phyloP scores from a whole-genome alignment of 306 rosid species.

The Sechiopsis laciniata region DNA sequence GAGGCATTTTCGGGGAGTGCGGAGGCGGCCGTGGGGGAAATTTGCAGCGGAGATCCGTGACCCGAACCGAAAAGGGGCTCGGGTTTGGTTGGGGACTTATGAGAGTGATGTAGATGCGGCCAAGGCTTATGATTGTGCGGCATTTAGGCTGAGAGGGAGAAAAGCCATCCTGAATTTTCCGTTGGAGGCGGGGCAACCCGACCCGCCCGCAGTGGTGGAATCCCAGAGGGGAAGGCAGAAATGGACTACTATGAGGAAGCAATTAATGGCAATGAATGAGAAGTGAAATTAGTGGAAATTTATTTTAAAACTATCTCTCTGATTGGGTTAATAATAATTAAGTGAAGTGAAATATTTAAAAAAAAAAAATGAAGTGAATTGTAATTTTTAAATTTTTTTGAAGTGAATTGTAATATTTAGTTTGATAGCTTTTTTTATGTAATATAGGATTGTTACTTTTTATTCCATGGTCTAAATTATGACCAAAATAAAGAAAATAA shows the following conservation, averaged over 20 bases:
- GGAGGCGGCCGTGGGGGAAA: conserved; percentile 18
- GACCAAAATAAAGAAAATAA: no score
- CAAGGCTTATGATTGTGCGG: conserved; percentile 47
- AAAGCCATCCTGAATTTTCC: conserved; percentile 50
- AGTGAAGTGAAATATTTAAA: not conserved
- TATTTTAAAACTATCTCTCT: not conserved
- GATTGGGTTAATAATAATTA: not conserved
- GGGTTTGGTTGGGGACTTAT: conserved; percentile 53
- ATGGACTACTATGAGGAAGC: not conserved
- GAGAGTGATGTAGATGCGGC: conserved; percentile 43
- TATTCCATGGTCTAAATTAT: no score
- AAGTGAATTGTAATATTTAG: no score
- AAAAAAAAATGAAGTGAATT: no score
- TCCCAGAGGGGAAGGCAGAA: conserved; percentile 1
- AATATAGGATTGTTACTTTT: no score
- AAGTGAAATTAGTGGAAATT: not conserved
- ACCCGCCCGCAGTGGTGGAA: not conserved
- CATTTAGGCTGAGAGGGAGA: conserved; percentile 49
- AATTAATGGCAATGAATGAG: not conserved
- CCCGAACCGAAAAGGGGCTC: conserved; percentile 35
- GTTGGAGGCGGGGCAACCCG: conserved; percentile 34
- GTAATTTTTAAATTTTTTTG: no score
- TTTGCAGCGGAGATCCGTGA: conserved; percentile 30
- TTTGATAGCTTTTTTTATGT: no score
- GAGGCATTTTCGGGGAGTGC: conserved; percentile 25